Percentiles rank a stretch among this genome's conserved stretches.
Evolutionary conservation across 164 flowering plant species (phyloP).

Genomic region (Liriodendron chinense): DNA sequence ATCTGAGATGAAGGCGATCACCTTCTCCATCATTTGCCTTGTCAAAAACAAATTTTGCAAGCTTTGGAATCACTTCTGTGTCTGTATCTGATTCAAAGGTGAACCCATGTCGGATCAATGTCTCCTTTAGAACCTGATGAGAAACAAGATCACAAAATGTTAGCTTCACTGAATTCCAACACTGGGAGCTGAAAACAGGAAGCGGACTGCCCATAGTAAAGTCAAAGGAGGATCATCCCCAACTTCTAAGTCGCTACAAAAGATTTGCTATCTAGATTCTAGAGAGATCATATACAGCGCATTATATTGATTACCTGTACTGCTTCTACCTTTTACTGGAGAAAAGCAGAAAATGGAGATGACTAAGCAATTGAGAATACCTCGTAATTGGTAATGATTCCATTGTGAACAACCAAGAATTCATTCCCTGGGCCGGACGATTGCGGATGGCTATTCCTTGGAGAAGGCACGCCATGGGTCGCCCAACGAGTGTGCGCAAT

Average conservation of each 20-base stretch:
- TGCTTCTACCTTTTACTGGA: not conserved
- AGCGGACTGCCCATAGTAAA: not conserved
- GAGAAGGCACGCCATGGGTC: constrained; percentile 97
- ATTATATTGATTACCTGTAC: not conserved
- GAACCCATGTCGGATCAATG: constrained; percentile 84
- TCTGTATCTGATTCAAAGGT: constrained; percentile 95
- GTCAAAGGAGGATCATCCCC: too few relatives aligned
- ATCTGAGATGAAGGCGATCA: constrained; percentile 13
- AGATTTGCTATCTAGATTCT: too few relatives aligned
- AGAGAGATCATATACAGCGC: too few relatives aligned
- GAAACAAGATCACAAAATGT: not conserved
- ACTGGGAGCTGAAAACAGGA: not conserved
- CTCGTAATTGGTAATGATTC: constrained; percentile 90
- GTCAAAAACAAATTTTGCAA: constrained; percentile 92
- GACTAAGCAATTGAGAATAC: constrained; percentile 27
- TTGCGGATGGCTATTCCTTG: constrained; percentile 96
- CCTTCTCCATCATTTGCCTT: constrained; percentile 81
- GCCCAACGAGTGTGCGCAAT: constrained; percentile 99
- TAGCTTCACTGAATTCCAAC: not conserved
- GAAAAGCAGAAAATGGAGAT: not conserved
- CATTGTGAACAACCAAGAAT: constrained; percentile 95
- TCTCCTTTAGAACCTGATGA: constrained; percentile 80
- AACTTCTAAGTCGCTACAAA: too few relatives aligned
- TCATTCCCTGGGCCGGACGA: constrained; percentile 80
- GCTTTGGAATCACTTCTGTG: constrained; percentile 99